Base-by-base conservation (phyloP, 192 early-diverging fungal genomes). In the Coemansia sp. region DNA sequence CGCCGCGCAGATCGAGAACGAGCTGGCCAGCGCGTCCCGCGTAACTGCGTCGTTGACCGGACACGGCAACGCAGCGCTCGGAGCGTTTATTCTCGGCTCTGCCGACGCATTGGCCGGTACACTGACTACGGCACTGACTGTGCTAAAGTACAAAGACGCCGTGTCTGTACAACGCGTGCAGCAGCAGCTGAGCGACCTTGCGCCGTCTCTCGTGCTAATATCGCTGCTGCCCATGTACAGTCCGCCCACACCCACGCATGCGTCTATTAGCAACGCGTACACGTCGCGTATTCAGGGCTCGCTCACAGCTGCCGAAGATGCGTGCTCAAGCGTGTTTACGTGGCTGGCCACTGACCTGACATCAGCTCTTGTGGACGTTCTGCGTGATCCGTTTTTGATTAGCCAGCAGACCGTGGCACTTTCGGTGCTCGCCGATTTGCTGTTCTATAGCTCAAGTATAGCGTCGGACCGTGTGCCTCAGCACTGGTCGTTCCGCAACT, bases 1-100 rank as follows among this genome's bases (percentile, higher is more conserved):
- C 2, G 71, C 71, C 9, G 36, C 68, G 48, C 71, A 70, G 22
- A 67, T 80, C 34, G 71, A 71, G 59, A 61, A 71, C 44, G 77
- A 74, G 53, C 34, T 80, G 28, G 12, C 54, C 15, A 44, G 40
- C 12, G 40, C 40, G 40, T 44, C 40, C 14, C 40, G 40, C 15
- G 40, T 44, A 44, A 44, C 40, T 9, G 12, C 5, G 3, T 44
- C 40, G 40, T 3, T n/a, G 40, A 14, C 40, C 0, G 26, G 26
- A 9, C 22, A 28, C 11, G 58, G 54, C 19, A 65, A 65, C 10
- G 34, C 44, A 1, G 62, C 60, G 10, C 34, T 68, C 28, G 66
- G 64, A 4, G 26, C 42, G 10, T 58, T 58, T 34, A 11, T 72
- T 4, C 59, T 71, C 2, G 40, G 22, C 4, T 46, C 71, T 5